Percentiles rank a stretch among this genome's conserved stretches.
Conservation (phyloP, 495 filamentous ascomycete genomes). For the Sporormia fimetaria region DNA sequence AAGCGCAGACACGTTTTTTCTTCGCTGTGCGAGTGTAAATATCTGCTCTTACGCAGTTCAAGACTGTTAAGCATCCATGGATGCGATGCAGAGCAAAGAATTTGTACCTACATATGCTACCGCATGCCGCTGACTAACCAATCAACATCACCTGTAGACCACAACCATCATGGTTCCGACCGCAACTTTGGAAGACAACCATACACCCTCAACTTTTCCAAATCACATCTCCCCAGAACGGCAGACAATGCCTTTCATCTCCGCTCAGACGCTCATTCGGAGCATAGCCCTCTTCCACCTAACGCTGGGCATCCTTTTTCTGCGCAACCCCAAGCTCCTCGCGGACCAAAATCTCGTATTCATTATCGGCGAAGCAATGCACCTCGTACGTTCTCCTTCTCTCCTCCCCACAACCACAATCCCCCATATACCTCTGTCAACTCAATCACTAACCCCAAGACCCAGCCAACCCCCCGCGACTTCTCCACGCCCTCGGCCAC, state of each 20-base stretch:
- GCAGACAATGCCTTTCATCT: conserved; percentile 82
- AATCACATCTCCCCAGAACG: no score
- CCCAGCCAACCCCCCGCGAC: conserved; percentile 35
- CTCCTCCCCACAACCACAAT: neutral
- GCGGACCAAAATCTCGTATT: conserved; percentile 72
- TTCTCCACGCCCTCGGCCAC: conserved; percentile 54
- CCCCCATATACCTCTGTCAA: neutral
- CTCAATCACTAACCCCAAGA: neutral
- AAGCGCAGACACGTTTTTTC: no score
- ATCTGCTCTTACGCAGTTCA: no score
- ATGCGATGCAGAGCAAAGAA: no score
- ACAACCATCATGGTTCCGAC: no score
- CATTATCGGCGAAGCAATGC: conserved; percentile 71
- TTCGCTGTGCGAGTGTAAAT: no score
- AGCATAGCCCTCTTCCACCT: conserved; percentile 71
- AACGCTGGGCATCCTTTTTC: conserved; percentile 70
- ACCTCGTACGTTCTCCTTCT: conserved; percentile 44
- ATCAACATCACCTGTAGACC: no score
- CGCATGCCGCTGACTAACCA: no score
- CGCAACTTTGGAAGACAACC: no score
- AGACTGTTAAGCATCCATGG: no score
- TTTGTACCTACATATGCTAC: no score
- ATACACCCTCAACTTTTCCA: no score
- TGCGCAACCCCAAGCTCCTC: conserved; percentile 55
- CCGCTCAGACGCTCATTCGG: conserved; percentile 63